Conservation (phyloP, 2,329 filamentous ascomycete genomes). For the Aspergillus pseudoglaucus region DNA sequence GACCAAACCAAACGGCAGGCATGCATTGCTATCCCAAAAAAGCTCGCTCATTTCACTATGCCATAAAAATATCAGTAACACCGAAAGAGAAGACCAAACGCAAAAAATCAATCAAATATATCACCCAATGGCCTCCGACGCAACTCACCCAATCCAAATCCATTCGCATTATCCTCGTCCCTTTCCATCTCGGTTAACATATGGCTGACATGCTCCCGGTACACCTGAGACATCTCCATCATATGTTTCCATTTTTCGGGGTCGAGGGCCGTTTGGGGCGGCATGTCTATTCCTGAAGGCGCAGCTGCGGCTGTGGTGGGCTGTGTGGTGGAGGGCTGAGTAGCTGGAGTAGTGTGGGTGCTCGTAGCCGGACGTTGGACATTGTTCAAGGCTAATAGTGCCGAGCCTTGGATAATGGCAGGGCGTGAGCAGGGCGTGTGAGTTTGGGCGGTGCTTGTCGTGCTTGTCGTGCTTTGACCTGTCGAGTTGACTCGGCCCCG, state of each 20-base stretch:
- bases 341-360: background rate
- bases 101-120: background rate
- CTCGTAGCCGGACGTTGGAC: background rate
- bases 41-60: no score
- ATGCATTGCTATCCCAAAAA: no score
- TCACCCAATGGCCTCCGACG: constrained; percentile 4
- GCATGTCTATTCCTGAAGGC: background rate
- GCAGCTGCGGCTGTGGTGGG: background rate
- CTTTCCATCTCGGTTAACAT: background rate
- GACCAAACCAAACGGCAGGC: no score
- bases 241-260: background rate
- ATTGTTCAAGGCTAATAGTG: background rate
- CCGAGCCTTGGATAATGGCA: background rate
- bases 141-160: constrained; percentile 1
- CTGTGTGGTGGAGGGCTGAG: background rate
- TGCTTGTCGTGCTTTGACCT: background rate
- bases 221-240: background rate
- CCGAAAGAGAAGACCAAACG: background rate
- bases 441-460: background rate
- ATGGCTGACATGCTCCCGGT: background rate
- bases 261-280: background rate
- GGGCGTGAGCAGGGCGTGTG: background rate
- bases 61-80: background rate
- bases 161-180: background rate
- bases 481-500: no score